Evolutionary conservation across 805 yeast genomes (phyloP).

Genomic region (Barnettozyma vustinii): DNA sequence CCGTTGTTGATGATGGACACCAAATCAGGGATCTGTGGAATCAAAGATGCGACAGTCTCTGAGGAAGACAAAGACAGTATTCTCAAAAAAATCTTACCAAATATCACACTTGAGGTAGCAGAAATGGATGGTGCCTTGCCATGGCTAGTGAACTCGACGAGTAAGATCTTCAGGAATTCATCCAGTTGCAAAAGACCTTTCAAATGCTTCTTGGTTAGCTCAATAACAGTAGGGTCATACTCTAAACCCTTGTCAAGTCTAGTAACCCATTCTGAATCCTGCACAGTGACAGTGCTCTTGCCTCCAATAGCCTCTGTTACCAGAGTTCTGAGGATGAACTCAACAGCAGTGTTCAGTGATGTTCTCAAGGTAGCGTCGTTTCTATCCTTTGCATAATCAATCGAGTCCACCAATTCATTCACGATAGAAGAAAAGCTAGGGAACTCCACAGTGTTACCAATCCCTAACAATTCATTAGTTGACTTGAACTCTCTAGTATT

Average conservation of each 20-base stretch:
- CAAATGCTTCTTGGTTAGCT: conserved; percentile 22
- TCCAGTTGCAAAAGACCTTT: conserved; percentile 26
- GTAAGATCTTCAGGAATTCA: conserved; percentile 26
- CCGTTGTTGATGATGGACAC: conserved; percentile 19
- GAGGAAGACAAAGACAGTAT: conserved; percentile 23
- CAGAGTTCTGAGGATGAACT: conserved; percentile 52
- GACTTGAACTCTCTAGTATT: conserved; percentile 38
- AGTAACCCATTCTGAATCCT: conserved; percentile 70
- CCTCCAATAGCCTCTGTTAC: conserved; percentile 60
- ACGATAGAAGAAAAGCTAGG: conserved; percentile 49
- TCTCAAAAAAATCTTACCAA: conserved; percentile 30
- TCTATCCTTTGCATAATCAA: conserved; percentile 21
- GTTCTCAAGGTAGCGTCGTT: conserved; percentile 26
- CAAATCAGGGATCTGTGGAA: conserved; percentile 22
- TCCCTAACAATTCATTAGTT: conserved; percentile 40
- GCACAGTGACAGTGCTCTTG: conserved; percentile 47
- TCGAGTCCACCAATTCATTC: conserved; percentile 23
- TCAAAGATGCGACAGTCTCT: neutral
- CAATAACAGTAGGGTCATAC: conserved; percentile 49
- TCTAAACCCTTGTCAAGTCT: conserved; percentile 67
- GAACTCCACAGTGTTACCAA: conserved; percentile 35
- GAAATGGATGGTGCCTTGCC: conserved; percentile 18
- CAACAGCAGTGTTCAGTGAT: conserved; percentile 38
- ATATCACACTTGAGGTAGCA: conserved; percentile 23
- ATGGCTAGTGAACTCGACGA: conserved; percentile 13